phyloP scores from a whole-genome alignment of 2,329 filamentous ascomycete genomes.

The Epichloe typhina region DNA sequence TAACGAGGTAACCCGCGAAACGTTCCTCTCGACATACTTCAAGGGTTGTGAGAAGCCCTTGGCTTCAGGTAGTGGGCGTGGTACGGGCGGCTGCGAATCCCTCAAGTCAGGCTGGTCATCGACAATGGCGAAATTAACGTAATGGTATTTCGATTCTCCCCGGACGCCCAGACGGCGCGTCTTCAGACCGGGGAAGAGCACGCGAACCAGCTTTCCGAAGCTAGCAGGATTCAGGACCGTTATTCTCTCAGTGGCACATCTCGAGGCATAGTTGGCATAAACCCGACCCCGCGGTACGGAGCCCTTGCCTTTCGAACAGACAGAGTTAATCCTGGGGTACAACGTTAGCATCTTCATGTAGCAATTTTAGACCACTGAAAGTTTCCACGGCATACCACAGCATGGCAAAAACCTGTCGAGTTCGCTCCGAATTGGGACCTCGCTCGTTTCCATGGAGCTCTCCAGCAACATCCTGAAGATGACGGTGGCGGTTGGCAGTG shows the following conservation, averaged over 20 bases:
- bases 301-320: conserved; percentile 61
- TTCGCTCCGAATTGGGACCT: conserved; percentile 69
- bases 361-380: not conserved
- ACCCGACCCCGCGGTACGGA: conserved; percentile 88
- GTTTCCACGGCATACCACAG: conserved; percentile 49
- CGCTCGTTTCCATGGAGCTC: conserved; percentile 70
- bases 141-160: conserved; percentile 97
- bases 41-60: conserved; percentile 34
- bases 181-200: conserved; percentile 90
- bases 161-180: conserved; percentile 84
- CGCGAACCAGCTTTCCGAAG: conserved; percentile 91
- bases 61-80: conserved; percentile 36
- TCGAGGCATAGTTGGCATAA: conserved; percentile 87
- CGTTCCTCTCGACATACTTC: conserved; percentile 26
- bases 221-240: conserved; percentile 93
- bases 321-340: conserved; percentile 51
- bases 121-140: conserved; percentile 53
- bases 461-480: conserved; percentile 56
- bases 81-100: conserved; percentile 31
- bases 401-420: conserved; percentile 80
- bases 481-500: conserved; percentile 52
- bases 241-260: conserved; percentile 85
- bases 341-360: conserved; percentile 1
- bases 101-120: conserved; percentile 41
- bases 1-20: not conserved